These are phyloP conservation scores for Sporothrix schenckii DNA, from an alignment of 2,329 filamentous ascomycete genomes.

Conservation along the genomic window DNA sequence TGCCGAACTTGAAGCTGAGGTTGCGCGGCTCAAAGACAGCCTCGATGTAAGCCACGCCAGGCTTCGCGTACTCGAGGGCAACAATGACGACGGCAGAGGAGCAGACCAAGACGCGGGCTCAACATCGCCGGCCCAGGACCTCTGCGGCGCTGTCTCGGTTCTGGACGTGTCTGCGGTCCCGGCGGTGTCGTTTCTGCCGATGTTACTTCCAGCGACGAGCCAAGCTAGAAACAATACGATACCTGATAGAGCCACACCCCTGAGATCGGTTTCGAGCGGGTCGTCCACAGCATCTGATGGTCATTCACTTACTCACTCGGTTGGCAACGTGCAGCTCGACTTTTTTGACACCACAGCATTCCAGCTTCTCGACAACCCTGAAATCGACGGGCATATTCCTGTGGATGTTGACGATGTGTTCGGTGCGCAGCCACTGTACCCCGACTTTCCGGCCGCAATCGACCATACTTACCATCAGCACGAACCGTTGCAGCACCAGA, in stretches of 20 bases:
- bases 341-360: slow-evolving; percentile 2
- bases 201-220: not conserved
- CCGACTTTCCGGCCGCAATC: not conserved
- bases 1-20: slow-evolving; percentile 28
- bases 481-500: not conserved
- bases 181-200: not conserved
- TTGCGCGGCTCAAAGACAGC: slow-evolving; percentile 20
- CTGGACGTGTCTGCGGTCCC: not conserved
- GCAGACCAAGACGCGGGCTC: not conserved
- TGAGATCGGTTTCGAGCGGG: not conserved
- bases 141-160: not conserved
- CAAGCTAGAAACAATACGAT: not conserved
- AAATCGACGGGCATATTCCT: not conserved
- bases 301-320: not conserved
- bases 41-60: slow-evolving; percentile 22
- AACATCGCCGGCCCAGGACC: not conserved
- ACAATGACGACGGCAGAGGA: not conserved
- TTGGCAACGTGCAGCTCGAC: not conserved
- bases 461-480: slow-evolving; percentile 14
- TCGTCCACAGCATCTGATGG: not conserved
- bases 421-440: slow-evolving; percentile 4
- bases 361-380: not conserved
- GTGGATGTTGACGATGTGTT: slow-evolving; percentile 20
- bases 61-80: slow-evolving; percentile 17
- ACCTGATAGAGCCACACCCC: not conserved